Conservation (phyloP, 2,329 filamentous ascomycete species). For the Immersiporthe knoxdaviesiana region DNA sequence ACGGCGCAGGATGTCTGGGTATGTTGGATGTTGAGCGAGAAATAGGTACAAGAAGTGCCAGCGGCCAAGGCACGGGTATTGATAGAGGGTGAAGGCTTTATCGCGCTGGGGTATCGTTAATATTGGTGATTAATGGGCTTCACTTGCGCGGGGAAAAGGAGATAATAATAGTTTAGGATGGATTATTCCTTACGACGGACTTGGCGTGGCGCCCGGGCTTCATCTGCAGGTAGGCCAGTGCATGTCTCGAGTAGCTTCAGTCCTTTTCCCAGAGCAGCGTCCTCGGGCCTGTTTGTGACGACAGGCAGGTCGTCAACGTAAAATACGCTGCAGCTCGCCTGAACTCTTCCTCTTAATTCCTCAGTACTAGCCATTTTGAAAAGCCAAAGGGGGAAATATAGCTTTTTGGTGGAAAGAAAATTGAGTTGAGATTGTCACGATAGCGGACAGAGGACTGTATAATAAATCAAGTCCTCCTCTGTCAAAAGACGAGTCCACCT, state of each 20-base stretch:
- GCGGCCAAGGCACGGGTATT: constrained; percentile 44
- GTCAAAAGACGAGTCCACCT: not conserved
- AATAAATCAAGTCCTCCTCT: not conserved
- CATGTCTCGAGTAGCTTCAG: constrained; percentile 25
- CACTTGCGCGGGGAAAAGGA: not conserved
- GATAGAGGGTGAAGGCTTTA: constrained; percentile 42
- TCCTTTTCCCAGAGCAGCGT: not conserved
- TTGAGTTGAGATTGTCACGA: not conserved
- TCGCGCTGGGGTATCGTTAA: constrained; percentile 37
- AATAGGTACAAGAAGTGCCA: constrained; percentile 45
- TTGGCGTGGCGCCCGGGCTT: constrained; percentile 34
- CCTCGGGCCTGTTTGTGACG: not conserved
- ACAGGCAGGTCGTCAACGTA: not conserved
- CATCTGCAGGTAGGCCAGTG: constrained; percentile 31
- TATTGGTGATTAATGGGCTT: not conserved
- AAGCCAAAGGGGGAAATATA: too few relatives aligned
- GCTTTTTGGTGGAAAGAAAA: too few relatives aligned
- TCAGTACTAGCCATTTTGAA: not conserved
- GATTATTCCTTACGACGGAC: constrained; percentile 26
- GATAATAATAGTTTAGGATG: not conserved
- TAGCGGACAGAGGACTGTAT: too few relatives aligned
- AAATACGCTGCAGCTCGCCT: not conserved
- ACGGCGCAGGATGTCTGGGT: constrained; percentile 37
- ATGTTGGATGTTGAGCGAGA: constrained; percentile 38
- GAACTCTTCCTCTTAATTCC: not conserved